phyloP scores from a whole-genome alignment of 768 basidiomycete genomes.

The Phlegmacium glaucopus region DNA sequence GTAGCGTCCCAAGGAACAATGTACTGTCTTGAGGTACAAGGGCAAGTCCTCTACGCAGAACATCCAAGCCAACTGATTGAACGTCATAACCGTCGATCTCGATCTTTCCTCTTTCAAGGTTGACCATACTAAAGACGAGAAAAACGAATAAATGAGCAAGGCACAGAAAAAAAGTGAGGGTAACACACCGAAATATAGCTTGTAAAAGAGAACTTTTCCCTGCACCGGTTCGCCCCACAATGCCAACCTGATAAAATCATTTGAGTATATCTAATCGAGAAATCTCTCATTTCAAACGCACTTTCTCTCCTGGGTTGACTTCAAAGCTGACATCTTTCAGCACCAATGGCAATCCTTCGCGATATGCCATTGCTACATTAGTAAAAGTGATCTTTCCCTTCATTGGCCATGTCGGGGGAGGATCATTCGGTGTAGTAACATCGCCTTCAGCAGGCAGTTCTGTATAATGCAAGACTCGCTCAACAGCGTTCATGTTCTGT shows the following conservation, averaged over 20 bases:
- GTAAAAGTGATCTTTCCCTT: constrained; percentile 53
- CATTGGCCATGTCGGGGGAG: constrained; percentile 47
- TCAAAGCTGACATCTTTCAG: constrained; percentile 57
- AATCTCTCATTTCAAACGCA: constrained; percentile 16
- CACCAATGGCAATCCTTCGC: constrained; percentile 61
- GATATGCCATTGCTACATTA: constrained; percentile 56
- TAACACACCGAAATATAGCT: constrained; percentile 47
- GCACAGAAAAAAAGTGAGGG: neutral
- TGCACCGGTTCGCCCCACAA: constrained; percentile 47
- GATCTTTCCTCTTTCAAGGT: constrained; percentile 54
- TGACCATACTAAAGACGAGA: constrained; percentile 45
- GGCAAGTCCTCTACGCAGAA: constrained; percentile 50
- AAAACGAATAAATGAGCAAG: neutral
- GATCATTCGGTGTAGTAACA: constrained; percentile 37
- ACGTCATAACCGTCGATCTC: constrained; percentile 56
- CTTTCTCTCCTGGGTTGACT: constrained; percentile 64
- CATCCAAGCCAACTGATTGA: constrained; percentile 49
- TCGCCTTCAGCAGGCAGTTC: constrained; percentile 58
- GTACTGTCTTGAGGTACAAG: constrained; percentile 67
- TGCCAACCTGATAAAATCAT: constrained; percentile 32
- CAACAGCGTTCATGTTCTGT: constrained; percentile 72
- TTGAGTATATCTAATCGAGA: neutral
- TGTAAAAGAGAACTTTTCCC: constrained; percentile 57
- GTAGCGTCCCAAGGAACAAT: constrained; percentile 42
- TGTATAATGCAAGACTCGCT: constrained; percentile 65